These are phyloP conservation scores for Candida gorgasii DNA, from an alignment of 805 yeast genomes.

Conservation along the genomic window DNA sequence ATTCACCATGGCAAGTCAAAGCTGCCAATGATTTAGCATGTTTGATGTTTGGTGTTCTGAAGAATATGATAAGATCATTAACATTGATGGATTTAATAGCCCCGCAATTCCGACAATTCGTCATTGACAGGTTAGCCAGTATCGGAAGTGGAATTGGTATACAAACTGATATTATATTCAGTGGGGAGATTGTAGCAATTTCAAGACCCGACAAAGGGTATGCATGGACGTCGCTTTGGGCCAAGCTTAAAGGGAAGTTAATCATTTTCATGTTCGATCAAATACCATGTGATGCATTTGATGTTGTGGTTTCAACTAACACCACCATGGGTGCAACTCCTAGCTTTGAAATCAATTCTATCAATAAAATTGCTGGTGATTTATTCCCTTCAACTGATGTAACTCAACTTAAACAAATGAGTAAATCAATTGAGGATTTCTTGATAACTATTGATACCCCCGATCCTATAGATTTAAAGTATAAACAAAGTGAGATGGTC, in stretches of 20 bases:
- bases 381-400: slow-evolving; percentile 20
- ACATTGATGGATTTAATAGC: slow-evolving; percentile 77
- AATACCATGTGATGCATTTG: slow-evolving; percentile 65
- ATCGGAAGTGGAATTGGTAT: slow-evolving; percentile 19
- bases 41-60: slow-evolving; percentile 78
- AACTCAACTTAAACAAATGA: slow-evolving; percentile 22
- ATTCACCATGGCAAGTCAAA: slow-evolving; percentile 75
- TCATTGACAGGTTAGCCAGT: slow-evolving; percentile 46
- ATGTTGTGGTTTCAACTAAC: slow-evolving; percentile 40
- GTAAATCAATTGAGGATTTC: slow-evolving; percentile 28
- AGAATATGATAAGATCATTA: slow-evolving; percentile 57
- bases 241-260: slow-evolving; percentile 67
- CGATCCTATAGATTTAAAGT: slow-evolving; percentile 13
- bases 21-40: slow-evolving; percentile 92
- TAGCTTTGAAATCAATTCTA: slow-evolving; percentile 21
- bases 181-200: slow-evolving; percentile 86
- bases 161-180: slow-evolving; percentile 53
- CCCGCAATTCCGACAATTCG: slow-evolving; percentile 72
- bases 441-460: slow-evolving; percentile 15
- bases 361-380: slow-evolving; percentile 38
- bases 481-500: slow-evolving; percentile 29
- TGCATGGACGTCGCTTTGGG: slow-evolving; percentile 92
- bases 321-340: neutral
- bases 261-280: slow-evolving; percentile 86
- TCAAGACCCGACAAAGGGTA: slow-evolving; percentile 57